Base-by-base conservation (phyloP, 1,284 basidiomycete genomes). In the Marasmius sp. region DNA sequence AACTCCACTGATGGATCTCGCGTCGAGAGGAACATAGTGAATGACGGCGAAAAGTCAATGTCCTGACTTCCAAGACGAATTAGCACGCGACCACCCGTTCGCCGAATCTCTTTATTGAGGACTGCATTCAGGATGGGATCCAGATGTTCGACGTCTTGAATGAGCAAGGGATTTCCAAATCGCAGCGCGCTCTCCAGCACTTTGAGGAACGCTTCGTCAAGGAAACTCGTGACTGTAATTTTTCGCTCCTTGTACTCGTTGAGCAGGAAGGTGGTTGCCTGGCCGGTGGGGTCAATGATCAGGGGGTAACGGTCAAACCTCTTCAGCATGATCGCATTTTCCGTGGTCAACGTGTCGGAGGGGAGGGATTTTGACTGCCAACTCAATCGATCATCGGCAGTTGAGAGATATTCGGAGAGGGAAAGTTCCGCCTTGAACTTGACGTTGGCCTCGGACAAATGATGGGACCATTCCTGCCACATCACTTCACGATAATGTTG, bases 291-390 rank as follows among this genome's bases (percentile, higher is more conserved):
- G 74, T 99, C 97, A 70, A 99, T 95, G 67, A 99, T 94, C 59
- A 99, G 86, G 2, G 97, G 98, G 74, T 98, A 99, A 16, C 97
- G 93, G 72, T 95, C 95, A 86, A 97, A 98, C 52, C 95, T 90
- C 74, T 97, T 96, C 73, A 99, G 87, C 93, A 97, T 99, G 78
- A 99, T 97, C 10, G 97, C 97, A 72, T 99, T 99, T 77, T 99
- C 97, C 1, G 93, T 95, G 69, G 95, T 98, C 39, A 99, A 83
- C 65, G 93, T 96, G 76, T 99, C 97, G 8, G 94, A 89, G 0
- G 97, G 97, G 12, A 99, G 82, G 1, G 94, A 92, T 70, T 95
- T 95, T 18, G 94, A 92, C 75, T 97, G 95, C 97, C 97, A 99
- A 67, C 85, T 89, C 61, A 98, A 85, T 55, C 97, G 91, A 71